These are phyloP conservation scores for Colletotrichum phormii DNA, from an alignment of 2,329 filamentous ascomycete genomes.

Conservation along the genomic window DNA sequence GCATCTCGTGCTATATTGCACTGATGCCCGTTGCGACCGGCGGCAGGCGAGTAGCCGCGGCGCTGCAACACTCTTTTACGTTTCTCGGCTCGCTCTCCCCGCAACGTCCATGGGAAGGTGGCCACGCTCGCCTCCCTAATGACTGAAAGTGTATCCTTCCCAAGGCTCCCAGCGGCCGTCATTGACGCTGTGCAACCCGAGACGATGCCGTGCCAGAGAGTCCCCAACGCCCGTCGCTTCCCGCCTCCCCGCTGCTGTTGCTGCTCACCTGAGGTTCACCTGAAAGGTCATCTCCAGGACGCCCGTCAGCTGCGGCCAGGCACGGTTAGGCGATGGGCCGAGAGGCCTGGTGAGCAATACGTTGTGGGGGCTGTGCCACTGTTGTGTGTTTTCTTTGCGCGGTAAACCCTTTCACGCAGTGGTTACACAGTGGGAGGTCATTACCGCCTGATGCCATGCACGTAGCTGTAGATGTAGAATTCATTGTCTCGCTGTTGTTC, in stretches of 20 bases:
- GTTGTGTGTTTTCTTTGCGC: neutral
- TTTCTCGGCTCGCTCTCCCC: too few species aligned
- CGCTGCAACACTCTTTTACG: neutral
- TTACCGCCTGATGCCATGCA: too few species aligned
- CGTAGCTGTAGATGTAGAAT: too few species aligned
- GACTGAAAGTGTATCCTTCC: too few species aligned
- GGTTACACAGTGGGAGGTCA: too few species aligned
- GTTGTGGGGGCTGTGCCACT: neutral
- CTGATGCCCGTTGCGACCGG: neutral
- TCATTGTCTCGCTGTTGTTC: too few species aligned
- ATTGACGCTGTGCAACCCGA: neutral
- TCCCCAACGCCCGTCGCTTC: neutral
- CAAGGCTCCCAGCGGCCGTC: neutral
- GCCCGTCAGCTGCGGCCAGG: neutral
- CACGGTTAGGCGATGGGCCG: neutral
- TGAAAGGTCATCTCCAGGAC: constrained; percentile 1
- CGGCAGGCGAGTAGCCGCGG: too few species aligned
- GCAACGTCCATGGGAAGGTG: neutral
- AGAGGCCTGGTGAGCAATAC: neutral
- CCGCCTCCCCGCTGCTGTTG: neutral
- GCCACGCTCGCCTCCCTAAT: neutral
- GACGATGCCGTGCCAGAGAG: neutral
- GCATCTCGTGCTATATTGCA: neutral
- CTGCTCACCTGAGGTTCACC: constrained; percentile 15
- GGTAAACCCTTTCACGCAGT: too few species aligned